phyloP scores from a whole-genome alignment of 2,329 filamentous ascomycete genomes.

The Didymella glomerata region DNA sequence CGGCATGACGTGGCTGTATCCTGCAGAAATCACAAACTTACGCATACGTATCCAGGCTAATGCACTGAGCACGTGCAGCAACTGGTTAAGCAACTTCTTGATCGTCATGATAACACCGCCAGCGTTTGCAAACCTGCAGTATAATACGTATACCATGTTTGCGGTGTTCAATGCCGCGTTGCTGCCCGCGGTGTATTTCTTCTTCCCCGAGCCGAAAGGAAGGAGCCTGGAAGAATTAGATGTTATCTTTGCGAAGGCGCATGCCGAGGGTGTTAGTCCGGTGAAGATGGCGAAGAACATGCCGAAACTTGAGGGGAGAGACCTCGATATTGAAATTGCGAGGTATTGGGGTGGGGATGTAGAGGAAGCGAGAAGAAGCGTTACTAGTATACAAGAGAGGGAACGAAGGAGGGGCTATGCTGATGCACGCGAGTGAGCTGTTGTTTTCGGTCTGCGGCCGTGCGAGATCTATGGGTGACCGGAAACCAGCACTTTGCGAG shows the following conservation, averaged over 20 bases:
- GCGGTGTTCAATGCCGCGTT: slow-evolving; percentile 65
- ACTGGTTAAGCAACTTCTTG: slow-evolving; percentile 60
- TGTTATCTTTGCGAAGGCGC: slow-evolving; percentile 67
- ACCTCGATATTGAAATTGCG: slow-evolving; percentile 12
- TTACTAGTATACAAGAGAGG: slow-evolving; percentile 5
- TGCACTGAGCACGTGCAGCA: slow-evolving; percentile 81
- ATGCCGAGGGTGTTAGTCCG: slow-evolving; percentile 56
- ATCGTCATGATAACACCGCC: slow-evolving; percentile 73
- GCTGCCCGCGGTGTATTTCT: slow-evolving; percentile 66
- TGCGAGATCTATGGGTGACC: background rate
- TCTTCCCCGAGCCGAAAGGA: slow-evolving; percentile 68
- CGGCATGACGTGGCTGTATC: slow-evolving; percentile 68
- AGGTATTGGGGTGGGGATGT: slow-evolving; percentile 16
- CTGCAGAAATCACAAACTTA: slow-evolving; percentile 85
- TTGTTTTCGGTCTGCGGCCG: background rate
- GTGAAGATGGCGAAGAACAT: slow-evolving; percentile 60
- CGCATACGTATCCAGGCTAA: slow-evolving; percentile 89
- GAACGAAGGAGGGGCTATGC: slow-evolving; percentile 2
- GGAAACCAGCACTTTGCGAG: too few relatives aligned
- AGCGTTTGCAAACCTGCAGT: slow-evolving; percentile 64
- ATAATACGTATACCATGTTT: slow-evolving; percentile 65
- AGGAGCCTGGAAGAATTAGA: slow-evolving; percentile 57
- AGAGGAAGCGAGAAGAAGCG: slow-evolving; percentile 4
- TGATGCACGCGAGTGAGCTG: background rate
- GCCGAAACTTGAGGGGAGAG: slow-evolving; percentile 50